Conservation (phyloP, 148 eudicot genomes). For the Rheum nobile region DNA sequence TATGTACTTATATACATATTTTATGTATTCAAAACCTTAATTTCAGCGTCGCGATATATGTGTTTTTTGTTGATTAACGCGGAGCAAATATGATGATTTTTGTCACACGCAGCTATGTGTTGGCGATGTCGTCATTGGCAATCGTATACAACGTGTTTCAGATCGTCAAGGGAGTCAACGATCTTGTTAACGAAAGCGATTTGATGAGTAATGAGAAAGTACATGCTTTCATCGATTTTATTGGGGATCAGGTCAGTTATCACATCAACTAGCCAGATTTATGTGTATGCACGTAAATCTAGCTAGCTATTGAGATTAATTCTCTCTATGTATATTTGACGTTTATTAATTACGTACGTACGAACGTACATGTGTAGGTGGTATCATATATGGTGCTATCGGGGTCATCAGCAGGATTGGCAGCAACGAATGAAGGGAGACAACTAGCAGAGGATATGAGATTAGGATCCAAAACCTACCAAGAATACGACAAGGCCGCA, state of each 20-base stretch:
- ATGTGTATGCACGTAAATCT: too few species aligned
- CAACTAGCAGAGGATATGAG: neutral
- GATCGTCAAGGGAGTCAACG: neutral
- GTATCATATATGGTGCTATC: neutral
- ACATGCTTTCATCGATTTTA: neutral
- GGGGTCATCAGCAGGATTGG: neutral
- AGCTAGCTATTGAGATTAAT: too few species aligned
- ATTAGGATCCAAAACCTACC: neutral
- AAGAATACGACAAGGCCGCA: neutral
- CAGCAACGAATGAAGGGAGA: neutral
- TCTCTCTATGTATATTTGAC: too few species aligned
- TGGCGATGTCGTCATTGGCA: neutral
- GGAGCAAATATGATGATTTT: too few species aligned
- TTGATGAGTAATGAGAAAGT: neutral
- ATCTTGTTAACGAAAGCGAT: neutral
- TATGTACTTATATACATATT: neutral
- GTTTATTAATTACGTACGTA: too few species aligned
- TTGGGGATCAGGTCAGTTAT: neutral
- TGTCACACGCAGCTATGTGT: slow-evolving; percentile 1
- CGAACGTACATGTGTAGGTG: neutral
- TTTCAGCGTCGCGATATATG: too few species aligned
- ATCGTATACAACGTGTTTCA: neutral
- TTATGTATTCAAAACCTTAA: too few species aligned
- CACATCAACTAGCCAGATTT: too few species aligned
- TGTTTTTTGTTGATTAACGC: too few species aligned